Percentiles rank a stretch among this genome's conserved stretches.
Evolutionary conservation across 2,329 filamentous ascomycete genomes (phyloP).

Genomic region (Scolecobasidium constrictum): DNA sequence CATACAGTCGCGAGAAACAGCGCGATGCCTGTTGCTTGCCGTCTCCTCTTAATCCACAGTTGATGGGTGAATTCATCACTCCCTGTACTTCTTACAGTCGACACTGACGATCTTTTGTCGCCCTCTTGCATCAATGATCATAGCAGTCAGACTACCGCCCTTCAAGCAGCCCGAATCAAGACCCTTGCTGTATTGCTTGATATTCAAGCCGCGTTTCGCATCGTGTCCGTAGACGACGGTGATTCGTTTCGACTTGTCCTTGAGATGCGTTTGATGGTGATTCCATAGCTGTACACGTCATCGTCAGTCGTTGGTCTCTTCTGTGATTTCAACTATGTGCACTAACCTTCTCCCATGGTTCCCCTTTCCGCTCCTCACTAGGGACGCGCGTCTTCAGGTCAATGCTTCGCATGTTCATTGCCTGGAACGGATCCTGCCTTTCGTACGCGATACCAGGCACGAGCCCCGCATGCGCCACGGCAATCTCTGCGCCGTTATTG

Average conservation of each 20-base stretch:
- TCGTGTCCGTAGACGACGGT: conserved; percentile 87
- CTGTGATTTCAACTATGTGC: neutral
- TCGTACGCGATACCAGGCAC: conserved; percentile 63
- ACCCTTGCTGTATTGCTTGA: conserved; percentile 65
- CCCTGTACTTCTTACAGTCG: conserved; percentile 9
- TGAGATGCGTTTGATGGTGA: conserved; percentile 22
- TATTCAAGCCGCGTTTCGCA: conserved; percentile 56
- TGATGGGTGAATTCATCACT: neutral
- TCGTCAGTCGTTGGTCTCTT: conserved; percentile 8
- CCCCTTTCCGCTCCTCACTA: conserved; percentile 40
- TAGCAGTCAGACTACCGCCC: conserved; percentile 63
- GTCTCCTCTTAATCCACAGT: too few relatives aligned
- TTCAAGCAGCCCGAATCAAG: conserved; percentile 75
- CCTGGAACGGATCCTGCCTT: conserved; percentile 63
- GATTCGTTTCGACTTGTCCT: conserved; percentile 29
- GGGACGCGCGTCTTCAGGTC: conserved; percentile 51
- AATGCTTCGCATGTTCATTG: conserved; percentile 88
- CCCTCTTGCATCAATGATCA: conserved; percentile 53
- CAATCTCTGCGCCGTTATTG: conserved; percentile 48
- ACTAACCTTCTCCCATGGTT: conserved; percentile 53
- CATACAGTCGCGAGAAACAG: too few relatives aligned
- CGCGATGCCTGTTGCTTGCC: too few relatives aligned
- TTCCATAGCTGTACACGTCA: conserved; percentile 42
- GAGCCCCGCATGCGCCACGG: conserved; percentile 78
- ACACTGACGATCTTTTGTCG: conserved; percentile 9